A percentile compares a stretch with the other conserved stretches of the same genome.
Evolutionary conservation across 2,329 filamentous ascomycete genomes (phyloP).

Genomic region (Paracamarosporium sp.): DNA sequence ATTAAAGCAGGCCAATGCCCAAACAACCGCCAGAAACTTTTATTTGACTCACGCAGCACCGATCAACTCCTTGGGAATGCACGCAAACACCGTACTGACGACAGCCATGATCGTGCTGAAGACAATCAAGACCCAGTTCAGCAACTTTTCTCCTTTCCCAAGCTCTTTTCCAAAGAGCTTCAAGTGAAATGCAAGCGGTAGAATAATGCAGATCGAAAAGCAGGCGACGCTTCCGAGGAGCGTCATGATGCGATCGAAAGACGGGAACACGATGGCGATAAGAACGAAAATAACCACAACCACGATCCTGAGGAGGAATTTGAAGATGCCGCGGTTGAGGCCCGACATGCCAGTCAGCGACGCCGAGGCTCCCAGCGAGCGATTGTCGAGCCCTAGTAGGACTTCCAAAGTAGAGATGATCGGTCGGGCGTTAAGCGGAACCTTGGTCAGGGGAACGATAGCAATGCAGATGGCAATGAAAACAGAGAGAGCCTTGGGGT

Average conservation of each 20-base stretch:
- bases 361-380: conserved; percentile 58
- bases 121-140: conserved; percentile 73
- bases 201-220: conserved; percentile 91
- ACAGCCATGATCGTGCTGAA: conserved; percentile 73
- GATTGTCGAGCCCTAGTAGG: conserved; percentile 73
- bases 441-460: conserved; percentile 93
- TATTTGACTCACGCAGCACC: conserved; percentile 40
- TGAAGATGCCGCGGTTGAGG: conserved; percentile 64
- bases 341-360: conserved; percentile 61
- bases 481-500: conserved; percentile 75
- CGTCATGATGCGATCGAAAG: conserved; percentile 89
- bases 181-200: conserved; percentile 87
- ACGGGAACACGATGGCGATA: conserved; percentile 76
- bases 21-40: not conserved
- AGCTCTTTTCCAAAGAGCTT: conserved; percentile 85
- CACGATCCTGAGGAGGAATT: conserved; percentile 67
- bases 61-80: conserved; percentile 79
- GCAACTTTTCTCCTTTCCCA: conserved; percentile 64
- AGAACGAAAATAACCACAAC: conserved; percentile 75
- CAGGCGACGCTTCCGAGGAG: conserved; percentile 89
- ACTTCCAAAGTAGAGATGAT: conserved; percentile 87
- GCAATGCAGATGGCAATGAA: conserved; percentile 86
- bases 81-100: conserved; percentile 85
- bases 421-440: conserved; percentile 88
- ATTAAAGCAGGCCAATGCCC: not conserved